A percentile compares a stretch with the other conserved stretches of the same genome.
Evolutionary conservation across 2,329 filamentous ascomycete species (phyloP).

Genomic region (Ophiocordyceps camponoti-floridani): DNA sequence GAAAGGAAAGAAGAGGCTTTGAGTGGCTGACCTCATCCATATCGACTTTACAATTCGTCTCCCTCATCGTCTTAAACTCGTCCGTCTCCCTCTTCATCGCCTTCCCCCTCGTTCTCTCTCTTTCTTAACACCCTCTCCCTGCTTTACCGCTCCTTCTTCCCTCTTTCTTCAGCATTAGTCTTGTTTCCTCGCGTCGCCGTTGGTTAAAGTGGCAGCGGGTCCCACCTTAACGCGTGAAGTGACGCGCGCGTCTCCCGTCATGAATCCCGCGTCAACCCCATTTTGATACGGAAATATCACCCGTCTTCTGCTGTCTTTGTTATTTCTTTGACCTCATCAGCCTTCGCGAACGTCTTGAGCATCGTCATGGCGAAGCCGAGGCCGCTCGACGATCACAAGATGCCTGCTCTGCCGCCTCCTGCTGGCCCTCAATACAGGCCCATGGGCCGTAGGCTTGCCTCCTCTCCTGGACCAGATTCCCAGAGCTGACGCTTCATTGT

Average conservation of each 20-base stretch:
- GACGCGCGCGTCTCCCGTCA: background rate
- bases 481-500: background rate
- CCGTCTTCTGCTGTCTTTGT: background rate
- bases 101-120: background rate
- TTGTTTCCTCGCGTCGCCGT: background rate
- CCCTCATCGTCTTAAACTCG: background rate
- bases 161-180: background rate
- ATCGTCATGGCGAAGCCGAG: conserved; percentile 20
- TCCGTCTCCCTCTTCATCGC: background rate
- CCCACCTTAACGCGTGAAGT: background rate
- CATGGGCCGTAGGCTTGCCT: conserved; percentile 43
- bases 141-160: background rate
- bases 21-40: no score
- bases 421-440: conserved; percentile 38
- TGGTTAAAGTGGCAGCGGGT: background rate
- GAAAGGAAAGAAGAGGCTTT: no score
- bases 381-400: conserved; percentile 14
- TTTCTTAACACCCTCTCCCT: background rate
- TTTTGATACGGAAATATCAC: background rate
- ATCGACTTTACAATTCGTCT: background rate
- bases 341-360: background rate
- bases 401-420: conserved; percentile 9
- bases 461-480: conserved; percentile 5
- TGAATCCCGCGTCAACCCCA: background rate
- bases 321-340: background rate